These are phyloP conservation scores for Agaricus subrufescens DNA, from an alignment of 768 basidiomycete genomes.

Conservation along the genomic window DNA sequence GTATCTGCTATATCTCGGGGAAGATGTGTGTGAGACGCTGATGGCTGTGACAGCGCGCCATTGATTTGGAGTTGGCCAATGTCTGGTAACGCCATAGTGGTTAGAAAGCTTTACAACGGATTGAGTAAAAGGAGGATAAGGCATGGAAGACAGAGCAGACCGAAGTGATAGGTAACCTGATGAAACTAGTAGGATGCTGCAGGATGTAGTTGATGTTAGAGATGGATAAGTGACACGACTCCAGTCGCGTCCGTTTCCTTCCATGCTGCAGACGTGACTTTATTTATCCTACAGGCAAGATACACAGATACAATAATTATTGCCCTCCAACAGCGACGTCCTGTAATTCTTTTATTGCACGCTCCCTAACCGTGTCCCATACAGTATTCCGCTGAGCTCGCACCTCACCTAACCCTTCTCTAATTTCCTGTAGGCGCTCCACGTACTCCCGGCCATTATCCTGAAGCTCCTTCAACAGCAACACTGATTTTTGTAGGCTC, in stretches of 20 bases:
- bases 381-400: slow-evolving; percentile 65
- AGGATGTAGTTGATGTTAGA: not conserved
- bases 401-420: slow-evolving; percentile 75
- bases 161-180: no score
- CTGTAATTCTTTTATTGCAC: slow-evolving; percentile 71
- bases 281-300: no score
- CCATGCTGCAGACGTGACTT: no score
- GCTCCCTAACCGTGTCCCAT: slow-evolving; percentile 74
- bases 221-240: not conserved
- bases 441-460: slow-evolving; percentile 87
- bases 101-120: slow-evolving; percentile 6
- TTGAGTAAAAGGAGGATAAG: slow-evolving; percentile 8
- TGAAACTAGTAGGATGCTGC: not conserved
- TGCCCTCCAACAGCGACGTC: slow-evolving; percentile 40
- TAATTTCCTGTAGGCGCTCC: slow-evolving; percentile 78
- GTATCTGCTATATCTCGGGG: slow-evolving; percentile 24
- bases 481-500: slow-evolving; percentile 69
- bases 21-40: slow-evolving; percentile 13
- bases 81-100: slow-evolving; percentile 40
- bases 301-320: not conserved
- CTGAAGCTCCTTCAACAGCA: slow-evolving; percentile 71
- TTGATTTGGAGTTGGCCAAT: slow-evolving; percentile 40
- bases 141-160: no score
- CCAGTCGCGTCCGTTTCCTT: no score
- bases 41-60: slow-evolving; percentile 19